Evolutionary conservation across 1,284 basidiomycete species (phyloP).

Genomic region (Moesziomyces parantarcticus): DNA sequence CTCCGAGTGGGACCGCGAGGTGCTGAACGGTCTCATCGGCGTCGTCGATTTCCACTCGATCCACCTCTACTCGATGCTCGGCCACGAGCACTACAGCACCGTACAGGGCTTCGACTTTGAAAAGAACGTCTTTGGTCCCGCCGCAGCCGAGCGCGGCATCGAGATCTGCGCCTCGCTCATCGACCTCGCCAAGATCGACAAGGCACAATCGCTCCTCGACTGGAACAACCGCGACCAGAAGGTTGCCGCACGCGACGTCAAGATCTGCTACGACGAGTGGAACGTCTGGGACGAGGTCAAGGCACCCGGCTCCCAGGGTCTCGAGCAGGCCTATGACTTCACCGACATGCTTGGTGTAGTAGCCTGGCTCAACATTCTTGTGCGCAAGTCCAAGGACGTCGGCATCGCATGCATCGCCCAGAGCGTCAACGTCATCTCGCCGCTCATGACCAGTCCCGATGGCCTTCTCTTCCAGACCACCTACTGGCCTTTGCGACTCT

Average conservation of each 20-base stretch:
- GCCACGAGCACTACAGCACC: slow-evolving; percentile 50
- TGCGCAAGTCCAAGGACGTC: slow-evolving; percentile 74
- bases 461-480: slow-evolving; percentile 73
- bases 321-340: slow-evolving; percentile 74
- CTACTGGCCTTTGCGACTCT: slow-evolving; percentile 73
- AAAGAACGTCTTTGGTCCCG: slow-evolving; percentile 70
- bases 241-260: slow-evolving; percentile 43
- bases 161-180: slow-evolving; percentile 69
- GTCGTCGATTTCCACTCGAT: slow-evolving; percentile 69
- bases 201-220: slow-evolving; percentile 30
- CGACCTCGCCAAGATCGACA: slow-evolving; percentile 66
- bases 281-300: slow-evolving; percentile 73
- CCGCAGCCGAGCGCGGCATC: slow-evolving; percentile 69
- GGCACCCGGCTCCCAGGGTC: slow-evolving; percentile 70
- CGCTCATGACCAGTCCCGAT: slow-evolving; percentile 69
- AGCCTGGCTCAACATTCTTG: slow-evolving; percentile 76
- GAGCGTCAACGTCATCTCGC: slow-evolving; percentile 74
- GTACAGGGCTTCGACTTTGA: slow-evolving; percentile 70
- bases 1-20: slow-evolving; percentile 68
- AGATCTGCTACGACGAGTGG: slow-evolving; percentile 74
- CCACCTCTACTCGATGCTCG: slow-evolving; percentile 63
- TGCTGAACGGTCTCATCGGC: slow-evolving; percentile 67
- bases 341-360: slow-evolving; percentile 75
- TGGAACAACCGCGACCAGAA: slow-evolving; percentile 42
- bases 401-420: slow-evolving; percentile 77